These are phyloP conservation scores for Aspergillus fumigatiaffinis DNA, from an alignment of 2,329 filamentous ascomycete species.

Conservation along the genomic window DNA sequence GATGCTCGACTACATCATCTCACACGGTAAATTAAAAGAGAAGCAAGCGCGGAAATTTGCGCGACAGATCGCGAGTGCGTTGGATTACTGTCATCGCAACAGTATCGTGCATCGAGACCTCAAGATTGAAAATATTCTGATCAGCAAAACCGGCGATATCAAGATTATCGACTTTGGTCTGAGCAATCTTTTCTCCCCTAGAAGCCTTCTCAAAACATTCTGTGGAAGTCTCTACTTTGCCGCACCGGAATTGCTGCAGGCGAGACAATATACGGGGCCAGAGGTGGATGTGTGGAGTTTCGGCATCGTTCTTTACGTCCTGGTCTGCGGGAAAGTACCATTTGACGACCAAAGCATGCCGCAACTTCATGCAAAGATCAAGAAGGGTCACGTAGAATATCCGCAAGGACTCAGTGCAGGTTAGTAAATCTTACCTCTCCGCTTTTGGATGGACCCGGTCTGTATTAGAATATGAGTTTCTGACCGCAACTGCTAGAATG, in stretches of 20 bases:
- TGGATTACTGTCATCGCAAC: conserved; percentile 97
- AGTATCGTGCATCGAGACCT: conserved; percentile 96
- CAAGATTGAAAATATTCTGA: conserved; percentile 98
- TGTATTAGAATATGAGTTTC: background rate
- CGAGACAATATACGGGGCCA: conserved; percentile 88
- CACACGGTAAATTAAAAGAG: conserved; percentile 93
- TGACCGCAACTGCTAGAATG: conserved; percentile 61
- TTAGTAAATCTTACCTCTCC: conserved; percentile 44
- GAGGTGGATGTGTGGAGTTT: conserved; percentile 99
- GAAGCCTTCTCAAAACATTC: conserved; percentile 86
- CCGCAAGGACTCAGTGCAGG: conserved; percentile 87
- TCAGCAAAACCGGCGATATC: conserved; percentile 98
- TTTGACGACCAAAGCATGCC: conserved; percentile 99
- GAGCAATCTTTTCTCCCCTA: conserved; percentile 90
- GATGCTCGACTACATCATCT: conserved; percentile 99
- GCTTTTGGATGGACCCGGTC: background rate
- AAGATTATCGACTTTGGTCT: conserved; percentile 99
- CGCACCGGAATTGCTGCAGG: conserved; percentile 88
- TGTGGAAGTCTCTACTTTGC: conserved; percentile 98
- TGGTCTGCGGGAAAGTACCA: conserved; percentile 96
- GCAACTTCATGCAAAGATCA: conserved; percentile 96
- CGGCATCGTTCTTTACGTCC: conserved; percentile 92
- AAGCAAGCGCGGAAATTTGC: conserved; percentile 98
- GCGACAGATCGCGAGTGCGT: conserved; percentile 89
- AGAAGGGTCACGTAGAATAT: conserved; percentile 93